Conservation (phyloP, 2,329 filamentous ascomycete genomes). For the Ceratocystis papillata region DNA sequence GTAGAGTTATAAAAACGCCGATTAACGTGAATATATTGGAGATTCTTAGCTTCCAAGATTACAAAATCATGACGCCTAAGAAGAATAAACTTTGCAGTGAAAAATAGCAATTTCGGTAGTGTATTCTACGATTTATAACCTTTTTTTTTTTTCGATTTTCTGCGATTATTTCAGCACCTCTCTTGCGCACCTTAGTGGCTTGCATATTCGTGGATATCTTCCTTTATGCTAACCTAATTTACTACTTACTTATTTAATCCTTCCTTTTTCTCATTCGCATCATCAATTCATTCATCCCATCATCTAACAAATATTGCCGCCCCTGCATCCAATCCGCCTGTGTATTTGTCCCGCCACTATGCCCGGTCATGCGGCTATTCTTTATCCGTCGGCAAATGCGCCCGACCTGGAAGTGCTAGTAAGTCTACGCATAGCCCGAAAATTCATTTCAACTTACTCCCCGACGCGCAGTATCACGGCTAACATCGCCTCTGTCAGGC, state of each 20-base stretch:
- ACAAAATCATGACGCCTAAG: background rate
- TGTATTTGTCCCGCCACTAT: constrained; percentile 9
- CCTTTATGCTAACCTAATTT: background rate
- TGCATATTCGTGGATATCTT: background rate
- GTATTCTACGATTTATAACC: background rate
- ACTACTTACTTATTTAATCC: constrained; percentile 5
- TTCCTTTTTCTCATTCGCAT: background rate
- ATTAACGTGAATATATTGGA: background rate
- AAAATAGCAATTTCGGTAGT: background rate
- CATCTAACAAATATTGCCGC: constrained; percentile 11
- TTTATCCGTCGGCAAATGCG: constrained; percentile 17
- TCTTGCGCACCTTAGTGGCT: too few relatives aligned
- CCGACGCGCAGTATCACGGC: background rate
- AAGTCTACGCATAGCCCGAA: constrained; percentile 5
- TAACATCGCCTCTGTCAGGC: constrained; percentile 35
- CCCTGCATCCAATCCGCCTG: background rate
- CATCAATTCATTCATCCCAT: background rate
- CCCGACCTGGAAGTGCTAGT: constrained; percentile 21
- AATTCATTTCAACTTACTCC: too few relatives aligned
- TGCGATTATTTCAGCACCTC: background rate
- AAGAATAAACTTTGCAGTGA: background rate
- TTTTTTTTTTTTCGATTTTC: background rate
- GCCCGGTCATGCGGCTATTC: constrained; percentile 20
- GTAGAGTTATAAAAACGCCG: background rate
- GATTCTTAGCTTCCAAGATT: background rate